phyloP scores from a whole-genome alignment of 192 early-diverging fungal genomes.

The Lobosporangium transversale region DNA sequence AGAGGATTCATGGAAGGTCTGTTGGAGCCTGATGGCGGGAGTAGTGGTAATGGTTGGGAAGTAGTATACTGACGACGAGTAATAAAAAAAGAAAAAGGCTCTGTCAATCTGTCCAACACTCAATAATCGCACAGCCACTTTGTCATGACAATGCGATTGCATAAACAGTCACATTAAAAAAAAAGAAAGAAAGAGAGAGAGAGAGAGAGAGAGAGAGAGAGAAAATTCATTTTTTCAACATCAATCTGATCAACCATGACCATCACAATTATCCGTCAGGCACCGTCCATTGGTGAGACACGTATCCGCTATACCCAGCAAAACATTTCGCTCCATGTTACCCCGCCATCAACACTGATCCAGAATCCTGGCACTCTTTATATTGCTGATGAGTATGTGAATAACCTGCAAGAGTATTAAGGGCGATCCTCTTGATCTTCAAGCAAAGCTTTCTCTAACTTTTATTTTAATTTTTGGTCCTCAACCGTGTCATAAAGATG shows the following conservation, averaged over 20 bases:
- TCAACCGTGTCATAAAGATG: too few relatives aligned
- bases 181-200: too few relatives aligned
- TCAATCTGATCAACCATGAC: constrained; percentile 19
- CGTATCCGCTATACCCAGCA: constrained; percentile 42
- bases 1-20: constrained; percentile 47
- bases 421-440: too few relatives aligned
- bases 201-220: too few relatives aligned
- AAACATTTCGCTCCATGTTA: constrained; percentile 41
- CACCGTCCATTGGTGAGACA: constrained; percentile 20
- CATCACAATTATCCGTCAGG: constrained; percentile 49
- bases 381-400: constrained; percentile 44
- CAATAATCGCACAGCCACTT: too few relatives aligned
- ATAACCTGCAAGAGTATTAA: not conserved
- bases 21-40: constrained; percentile 11
- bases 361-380: constrained; percentile 51
- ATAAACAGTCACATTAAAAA: too few relatives aligned
- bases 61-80: constrained; percentile 7
- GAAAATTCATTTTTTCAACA: not conserved
- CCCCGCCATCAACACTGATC: constrained; percentile 31
- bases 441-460: not conserved
- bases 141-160: too few relatives aligned
- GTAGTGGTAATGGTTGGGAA: constrained; percentile 15
- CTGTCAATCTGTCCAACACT: too few relatives aligned
- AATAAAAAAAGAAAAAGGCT: not conserved
- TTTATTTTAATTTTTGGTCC: too few relatives aligned